Evolutionary conservation across 208 protist genomes (phyloP), one percentile per base, ranked within the genome.

Genomic region (Kentomonas sorsogonicus): DNA sequence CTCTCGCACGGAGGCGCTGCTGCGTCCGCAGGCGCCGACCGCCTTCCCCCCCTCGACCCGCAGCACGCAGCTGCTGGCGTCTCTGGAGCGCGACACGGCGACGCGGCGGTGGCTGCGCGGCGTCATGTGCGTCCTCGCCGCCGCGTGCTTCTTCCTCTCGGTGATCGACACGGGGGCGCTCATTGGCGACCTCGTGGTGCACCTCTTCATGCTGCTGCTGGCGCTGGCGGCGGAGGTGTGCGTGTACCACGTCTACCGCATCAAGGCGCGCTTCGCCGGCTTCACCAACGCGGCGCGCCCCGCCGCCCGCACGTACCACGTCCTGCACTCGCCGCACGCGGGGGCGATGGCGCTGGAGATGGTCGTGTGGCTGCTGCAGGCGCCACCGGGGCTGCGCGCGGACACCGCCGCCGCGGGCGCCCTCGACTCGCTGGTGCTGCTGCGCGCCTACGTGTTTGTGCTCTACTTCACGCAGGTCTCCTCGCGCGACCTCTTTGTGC

Each of bases 361-460:
- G 74, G 13, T 85, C 23, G 16, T 91, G 23, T 91, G 83, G 79
- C 62, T 87, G 20, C 56, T 91, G 23, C 82, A 87, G 53, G 57
- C 61, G 11, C 83, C 83, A 25, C 83, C 83, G 0, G 65, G 67
- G 27, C 47, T 82, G 25, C 46, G 38, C 30, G 26, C 26, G 18
- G 57, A 53, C 57, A 57, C 52, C 7, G 40, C 53, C 2, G 40
- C 23, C 13, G 72, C 63, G 72, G 60, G 53, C 43, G 63, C 63
- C 23, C 71, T 87, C 13, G 77, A 87, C 65, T 75, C 63, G 43
- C 66, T 84, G 33, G 61, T 87, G 15, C 27, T 79, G 3, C 66
- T 91, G 18, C 83, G 83, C 41, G 73, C 79, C 45, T 91, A 91
- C 59, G 76, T 85, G 18, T 66, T 83, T 45, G 45, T 85, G 11